These are phyloP conservation scores for Suillus weaverae DNA, from an alignment of 768 basidiomycete genomes.

Conservation along the genomic window DNA sequence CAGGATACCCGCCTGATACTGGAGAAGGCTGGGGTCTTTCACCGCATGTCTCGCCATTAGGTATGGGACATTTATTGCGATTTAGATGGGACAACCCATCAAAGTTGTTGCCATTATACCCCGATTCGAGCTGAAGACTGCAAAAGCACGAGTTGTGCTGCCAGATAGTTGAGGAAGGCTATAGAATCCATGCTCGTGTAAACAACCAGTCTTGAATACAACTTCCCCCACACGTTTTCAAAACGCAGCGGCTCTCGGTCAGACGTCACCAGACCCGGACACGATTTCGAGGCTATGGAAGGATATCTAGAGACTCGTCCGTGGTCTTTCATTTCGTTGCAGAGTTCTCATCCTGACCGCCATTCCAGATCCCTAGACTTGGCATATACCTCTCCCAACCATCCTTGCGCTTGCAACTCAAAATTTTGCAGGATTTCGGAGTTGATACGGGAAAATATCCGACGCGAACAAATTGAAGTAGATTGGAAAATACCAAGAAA, in stretches of 20 bases:
- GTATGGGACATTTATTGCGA: slow-evolving; percentile 91
- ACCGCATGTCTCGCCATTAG: slow-evolving; percentile 82
- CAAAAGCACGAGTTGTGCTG: slow-evolving; percentile 86
- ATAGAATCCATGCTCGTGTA: slow-evolving; percentile 55
- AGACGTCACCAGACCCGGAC: slow-evolving; percentile 87
- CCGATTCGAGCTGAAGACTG: slow-evolving; percentile 93
- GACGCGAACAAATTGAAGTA: slow-evolving; percentile 68
- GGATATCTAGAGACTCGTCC: slow-evolving; percentile 90
- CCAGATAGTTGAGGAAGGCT: slow-evolving; percentile 79
- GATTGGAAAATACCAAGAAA: slow-evolving; percentile 92
- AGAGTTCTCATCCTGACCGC: neutral
- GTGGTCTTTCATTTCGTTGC: slow-evolving; percentile 26
- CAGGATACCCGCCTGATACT: slow-evolving; percentile 92
- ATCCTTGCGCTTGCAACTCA: slow-evolving; percentile 90
- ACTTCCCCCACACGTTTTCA: slow-evolving; percentile 72
- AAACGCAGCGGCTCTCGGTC: slow-evolving; percentile 92
- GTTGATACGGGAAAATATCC: slow-evolving; percentile 75
- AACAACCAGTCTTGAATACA: neutral
- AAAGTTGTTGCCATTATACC: slow-evolving; percentile 94
- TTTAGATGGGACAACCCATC: slow-evolving; percentile 84
- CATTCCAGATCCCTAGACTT: slow-evolving; percentile 86
- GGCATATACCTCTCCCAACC: slow-evolving; percentile 93
- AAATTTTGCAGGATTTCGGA: slow-evolving; percentile 80
- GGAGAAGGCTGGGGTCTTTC: slow-evolving; percentile 86
- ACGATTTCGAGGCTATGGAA: slow-evolving; percentile 99